phyloP scores from a whole-genome alignment of 208 protist species.

The Wallacemonas collosoma region DNA sequence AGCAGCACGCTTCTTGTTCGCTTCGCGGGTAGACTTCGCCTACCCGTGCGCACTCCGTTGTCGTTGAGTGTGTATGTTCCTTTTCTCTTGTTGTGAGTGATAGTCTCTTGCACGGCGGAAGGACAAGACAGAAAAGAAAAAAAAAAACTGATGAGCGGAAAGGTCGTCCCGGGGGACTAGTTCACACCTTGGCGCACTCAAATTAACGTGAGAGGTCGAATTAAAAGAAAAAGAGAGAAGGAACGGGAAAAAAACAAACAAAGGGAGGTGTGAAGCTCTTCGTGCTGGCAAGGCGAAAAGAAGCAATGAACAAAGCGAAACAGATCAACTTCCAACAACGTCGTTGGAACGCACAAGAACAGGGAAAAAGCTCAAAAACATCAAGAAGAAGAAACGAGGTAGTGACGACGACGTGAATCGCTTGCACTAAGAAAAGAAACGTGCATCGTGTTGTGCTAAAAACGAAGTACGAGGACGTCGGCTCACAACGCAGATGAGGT shows the following conservation, averaged over 20 bases:
- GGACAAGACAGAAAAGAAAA: too few relatives aligned
- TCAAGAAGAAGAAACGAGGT: too few relatives aligned
- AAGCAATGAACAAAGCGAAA: too few relatives aligned
- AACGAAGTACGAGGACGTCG: too few relatives aligned
- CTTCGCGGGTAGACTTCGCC: not conserved
- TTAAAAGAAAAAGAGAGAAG: slow-evolving; percentile 8
- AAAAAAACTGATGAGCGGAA: not conserved
- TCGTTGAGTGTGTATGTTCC: not conserved
- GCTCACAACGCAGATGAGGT: too few relatives aligned
- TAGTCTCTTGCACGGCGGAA: not conserved
- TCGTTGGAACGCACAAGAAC: too few relatives aligned
- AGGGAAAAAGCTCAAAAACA: too few relatives aligned
- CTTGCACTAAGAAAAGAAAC: too few relatives aligned
- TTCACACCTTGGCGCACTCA: not conserved
- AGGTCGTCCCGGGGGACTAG: not conserved
- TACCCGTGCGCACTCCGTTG: not conserved
- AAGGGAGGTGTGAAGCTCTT: not conserved
- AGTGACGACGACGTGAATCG: too few relatives aligned
- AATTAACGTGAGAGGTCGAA: not conserved
- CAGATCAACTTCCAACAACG: too few relatives aligned
- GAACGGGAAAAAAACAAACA: slow-evolving; percentile 11
- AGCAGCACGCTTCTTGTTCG: not conserved
- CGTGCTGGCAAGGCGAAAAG: too few relatives aligned
- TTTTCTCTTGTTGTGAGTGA: slow-evolving; percentile 13
- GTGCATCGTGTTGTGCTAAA: too few relatives aligned